Conservation (phyloP, 768 basidiomycete genomes). For the Daedalea quercina region DNA sequence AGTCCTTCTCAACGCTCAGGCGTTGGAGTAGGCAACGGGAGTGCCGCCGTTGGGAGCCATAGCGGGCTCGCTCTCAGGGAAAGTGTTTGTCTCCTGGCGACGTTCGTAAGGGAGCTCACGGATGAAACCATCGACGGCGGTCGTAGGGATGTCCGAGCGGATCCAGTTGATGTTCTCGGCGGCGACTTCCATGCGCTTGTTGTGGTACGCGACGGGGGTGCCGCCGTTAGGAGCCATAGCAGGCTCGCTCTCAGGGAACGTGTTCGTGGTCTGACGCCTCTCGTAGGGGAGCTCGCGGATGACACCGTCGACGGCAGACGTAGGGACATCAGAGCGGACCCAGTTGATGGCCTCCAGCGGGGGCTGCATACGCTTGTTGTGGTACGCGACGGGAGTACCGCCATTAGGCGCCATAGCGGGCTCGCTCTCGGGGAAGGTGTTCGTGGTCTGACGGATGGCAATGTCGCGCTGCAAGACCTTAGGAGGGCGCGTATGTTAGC, state of each 20-base stretch:
- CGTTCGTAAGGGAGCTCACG: slow-evolving; percentile 15
- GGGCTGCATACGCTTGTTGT: slow-evolving; percentile 2
- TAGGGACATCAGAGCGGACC: slow-evolving; percentile 27
- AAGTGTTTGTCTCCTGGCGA: slow-evolving; percentile 20
- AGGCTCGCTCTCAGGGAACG: slow-evolving; percentile 26
- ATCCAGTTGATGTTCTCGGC: slow-evolving; percentile 16
- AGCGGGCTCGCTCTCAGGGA: slow-evolving; percentile 26
- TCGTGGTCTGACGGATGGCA: slow-evolving; percentile 22
- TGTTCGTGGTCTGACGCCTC: slow-evolving; percentile 14
- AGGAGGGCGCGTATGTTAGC: background rate
- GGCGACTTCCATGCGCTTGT: slow-evolving; percentile 15
- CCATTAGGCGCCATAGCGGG: slow-evolving; percentile 22
- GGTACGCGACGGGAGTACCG: slow-evolving; percentile 12
- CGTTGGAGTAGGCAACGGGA: slow-evolving; percentile 12
- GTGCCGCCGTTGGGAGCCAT: slow-evolving; percentile 19
- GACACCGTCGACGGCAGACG: slow-evolving; percentile 28
- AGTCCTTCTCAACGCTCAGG: background rate
- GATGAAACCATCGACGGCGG: slow-evolving; percentile 12
- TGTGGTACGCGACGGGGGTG: slow-evolving; percentile 15
- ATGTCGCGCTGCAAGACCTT: slow-evolving; percentile 14
- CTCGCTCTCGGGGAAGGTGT: slow-evolving; percentile 24
- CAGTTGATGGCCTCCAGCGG: slow-evolving; percentile 17
- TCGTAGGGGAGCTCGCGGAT: slow-evolving; percentile 21
- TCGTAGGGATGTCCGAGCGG: slow-evolving; percentile 16
- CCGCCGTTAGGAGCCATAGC: slow-evolving; percentile 29